A percentile compares a stretch with the other conserved stretches of the same genome.
Evolutionary conservation across 768 basidiomycete genomes (phyloP).

Genomic region (Mycena maculata): DNA sequence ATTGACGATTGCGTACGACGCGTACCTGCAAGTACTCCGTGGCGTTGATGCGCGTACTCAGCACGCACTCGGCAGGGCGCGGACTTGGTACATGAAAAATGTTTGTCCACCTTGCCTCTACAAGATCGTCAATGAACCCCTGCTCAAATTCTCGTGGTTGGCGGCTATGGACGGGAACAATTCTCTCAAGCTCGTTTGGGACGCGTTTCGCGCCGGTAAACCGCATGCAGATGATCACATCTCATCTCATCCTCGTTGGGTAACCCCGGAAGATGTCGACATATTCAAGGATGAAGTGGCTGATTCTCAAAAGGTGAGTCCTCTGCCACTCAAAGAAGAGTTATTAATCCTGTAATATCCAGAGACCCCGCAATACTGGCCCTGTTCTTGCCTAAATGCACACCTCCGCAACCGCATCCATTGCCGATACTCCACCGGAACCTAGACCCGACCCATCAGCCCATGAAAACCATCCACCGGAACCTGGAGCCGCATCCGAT

Average conservation of each 20-base stretch:
- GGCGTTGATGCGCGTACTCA: not conserved
- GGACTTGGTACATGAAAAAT: slow-evolving; percentile 6
- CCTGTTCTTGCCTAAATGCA: too few relatives aligned
- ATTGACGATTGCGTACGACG: slow-evolving; percentile 4
- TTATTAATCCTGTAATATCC: too few relatives aligned
- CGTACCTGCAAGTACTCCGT: slow-evolving; percentile 13
- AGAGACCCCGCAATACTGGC: too few relatives aligned
- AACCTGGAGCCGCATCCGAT: too few relatives aligned
- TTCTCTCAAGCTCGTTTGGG: slow-evolving; percentile 10
- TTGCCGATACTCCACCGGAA: too few relatives aligned
- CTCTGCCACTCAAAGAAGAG: too few relatives aligned
- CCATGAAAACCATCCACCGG: too few relatives aligned
- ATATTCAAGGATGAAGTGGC: slow-evolving; percentile 24
- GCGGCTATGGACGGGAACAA: slow-evolving; percentile 12
- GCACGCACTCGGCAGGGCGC: not conserved
- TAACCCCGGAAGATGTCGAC: slow-evolving; percentile 5
- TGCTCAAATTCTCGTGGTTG: not conserved
- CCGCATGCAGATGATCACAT: slow-evolving; percentile 8
- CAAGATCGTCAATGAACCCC: not conserved
- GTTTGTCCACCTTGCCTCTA: slow-evolving; percentile 14
- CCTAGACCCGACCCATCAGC: too few relatives aligned
- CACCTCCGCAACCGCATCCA: too few relatives aligned
- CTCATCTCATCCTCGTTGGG: not conserved
- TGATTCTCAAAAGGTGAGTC: too few relatives aligned
- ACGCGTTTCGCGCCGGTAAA: not conserved